Evolutionary conservation across 108 stramenopile genomes (phyloP).

Genomic region (Cyclotella baltica): DNA sequence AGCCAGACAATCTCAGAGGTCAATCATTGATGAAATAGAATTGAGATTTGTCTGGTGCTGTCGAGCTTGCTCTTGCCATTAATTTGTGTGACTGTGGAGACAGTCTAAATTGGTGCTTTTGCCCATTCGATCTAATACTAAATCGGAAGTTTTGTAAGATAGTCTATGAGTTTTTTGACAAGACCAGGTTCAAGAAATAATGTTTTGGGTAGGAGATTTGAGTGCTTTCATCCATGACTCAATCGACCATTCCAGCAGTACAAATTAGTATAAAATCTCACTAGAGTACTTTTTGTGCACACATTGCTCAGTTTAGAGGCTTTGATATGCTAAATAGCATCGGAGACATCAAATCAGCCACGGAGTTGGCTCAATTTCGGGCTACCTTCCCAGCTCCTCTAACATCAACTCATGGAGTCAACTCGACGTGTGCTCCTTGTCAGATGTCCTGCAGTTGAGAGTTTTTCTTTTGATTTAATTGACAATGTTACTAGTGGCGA

Average conservation of each 20-base stretch:
- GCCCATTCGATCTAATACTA: neutral
- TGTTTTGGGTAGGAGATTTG: neutral
- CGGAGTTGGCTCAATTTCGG: neutral
- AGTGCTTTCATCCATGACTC: neutral
- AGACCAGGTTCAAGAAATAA: slow-evolving; percentile 9
- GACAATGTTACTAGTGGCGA: neutral
- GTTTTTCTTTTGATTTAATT: neutral
- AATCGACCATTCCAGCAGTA: neutral
- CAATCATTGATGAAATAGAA: neutral
- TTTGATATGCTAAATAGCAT: too few relatives aligned
- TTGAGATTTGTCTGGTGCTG: neutral
- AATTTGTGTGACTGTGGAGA: slow-evolving; percentile 3
- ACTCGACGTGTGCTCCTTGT: neutral
- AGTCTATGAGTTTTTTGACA: neutral
- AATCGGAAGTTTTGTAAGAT: neutral
- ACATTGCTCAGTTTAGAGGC: too few relatives aligned
- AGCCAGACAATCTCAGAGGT: neutral
- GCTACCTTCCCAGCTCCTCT: neutral
- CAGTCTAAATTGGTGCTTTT: neutral
- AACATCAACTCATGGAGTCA: neutral
- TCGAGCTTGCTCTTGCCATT: neutral
- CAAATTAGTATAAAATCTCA: neutral
- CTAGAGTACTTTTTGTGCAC: neutral
- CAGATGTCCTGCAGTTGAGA: neutral
- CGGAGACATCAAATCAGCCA: neutral